Evolutionary conservation across 2,329 filamentous ascomycete species (phyloP).

Genomic region (Hymenoscyphus repandus): DNA sequence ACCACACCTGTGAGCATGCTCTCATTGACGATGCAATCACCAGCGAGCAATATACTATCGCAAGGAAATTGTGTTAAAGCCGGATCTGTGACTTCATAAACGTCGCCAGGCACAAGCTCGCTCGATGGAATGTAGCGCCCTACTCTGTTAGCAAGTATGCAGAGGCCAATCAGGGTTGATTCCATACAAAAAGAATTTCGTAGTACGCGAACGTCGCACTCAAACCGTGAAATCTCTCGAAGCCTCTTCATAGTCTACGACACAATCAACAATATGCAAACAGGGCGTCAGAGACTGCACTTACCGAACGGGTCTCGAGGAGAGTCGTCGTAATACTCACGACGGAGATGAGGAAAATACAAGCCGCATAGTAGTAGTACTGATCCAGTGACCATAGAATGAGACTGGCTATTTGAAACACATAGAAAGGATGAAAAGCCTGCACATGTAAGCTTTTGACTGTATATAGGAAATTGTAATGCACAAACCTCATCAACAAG

Average conservation of each 20-base stretch:
- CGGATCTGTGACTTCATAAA: constrained; percentile 95
- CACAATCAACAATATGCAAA: constrained; percentile 6
- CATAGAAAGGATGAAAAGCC: constrained; percentile 96
- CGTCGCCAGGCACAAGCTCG: constrained; percentile 89
- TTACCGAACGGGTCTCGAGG: constrained; percentile 77
- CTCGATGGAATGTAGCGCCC: constrained; percentile 80
- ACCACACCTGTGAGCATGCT: constrained; percentile 81
- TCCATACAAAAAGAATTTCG: constrained; percentile 84
- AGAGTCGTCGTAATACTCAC: constrained; percentile 88
- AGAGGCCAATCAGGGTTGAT: background rate
- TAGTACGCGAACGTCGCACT: constrained; percentile 90
- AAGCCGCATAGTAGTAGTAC: constrained; percentile 96
- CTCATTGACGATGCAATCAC: constrained; percentile 97
- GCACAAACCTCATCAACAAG: constrained; percentile 73
- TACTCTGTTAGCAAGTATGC: constrained; percentile 28
- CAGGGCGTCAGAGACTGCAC: constrained; percentile 27
- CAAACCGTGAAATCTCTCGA: constrained; percentile 86
- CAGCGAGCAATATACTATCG: constrained; percentile 84
- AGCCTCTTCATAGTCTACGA: constrained; percentile 78
- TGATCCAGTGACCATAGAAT: constrained; percentile 91
- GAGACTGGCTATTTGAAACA: constrained; percentile 94
- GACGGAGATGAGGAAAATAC: constrained; percentile 91
- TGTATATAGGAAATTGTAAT: constrained; percentile 6
- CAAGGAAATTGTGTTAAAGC: constrained; percentile 82
- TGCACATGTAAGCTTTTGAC: constrained; percentile 33